Base-by-base conservation (phyloP, 1,139 yeast genomes). In the Magnusiomyces starmeri region DNA sequence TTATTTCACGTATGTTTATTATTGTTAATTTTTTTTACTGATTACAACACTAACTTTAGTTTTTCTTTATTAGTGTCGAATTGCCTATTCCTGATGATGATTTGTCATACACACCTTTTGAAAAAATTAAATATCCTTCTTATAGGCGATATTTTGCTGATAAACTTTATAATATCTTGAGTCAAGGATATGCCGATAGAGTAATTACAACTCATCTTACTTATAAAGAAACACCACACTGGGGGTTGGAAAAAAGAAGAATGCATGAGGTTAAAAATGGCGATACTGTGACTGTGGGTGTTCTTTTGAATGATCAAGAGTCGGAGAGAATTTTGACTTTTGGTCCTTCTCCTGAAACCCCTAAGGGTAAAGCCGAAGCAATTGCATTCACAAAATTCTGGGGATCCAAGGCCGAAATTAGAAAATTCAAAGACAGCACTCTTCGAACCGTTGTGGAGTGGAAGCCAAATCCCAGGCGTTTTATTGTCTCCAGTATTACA, bases 401-500 rank as follows among this genome's bases (percentile, higher is more conserved):
- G 99, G 97, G 97, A 2, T 65, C 77, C 14, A 83, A 79, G 60
- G 82, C 95, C 0, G 88, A 95, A 16, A 74, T 92, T 55, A 81
- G 99, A 72, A 79, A 95, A 65, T 94, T 90, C 70, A 70, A 68
- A 42, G 96, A 90, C 67, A 97, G 97, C 32, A 74, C 83, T 2
- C 88, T 94, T 56, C 82, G 81, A 57, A 94, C 92, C 68, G 85
- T 96, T 67, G 95, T 92, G 51, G 83, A 88, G 34, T 92, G 97
- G 97, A 60, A 65, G 22, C 72, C 76, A 8, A 67, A 75, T 2
- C 74, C 79, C n/a, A 70, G 77, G 27, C 72, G 75, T 42, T 85
- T 94, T 1, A 75, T 88, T 21, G 80, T 82, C n/a, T 67, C 81
- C 14, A 73, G 83, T 24, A 85, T 90, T 53, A 71, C 84, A 26